phyloP scores from a whole-genome alignment of 257 asterid genomes.

The Nicotiana tomentosiformis region DNA sequence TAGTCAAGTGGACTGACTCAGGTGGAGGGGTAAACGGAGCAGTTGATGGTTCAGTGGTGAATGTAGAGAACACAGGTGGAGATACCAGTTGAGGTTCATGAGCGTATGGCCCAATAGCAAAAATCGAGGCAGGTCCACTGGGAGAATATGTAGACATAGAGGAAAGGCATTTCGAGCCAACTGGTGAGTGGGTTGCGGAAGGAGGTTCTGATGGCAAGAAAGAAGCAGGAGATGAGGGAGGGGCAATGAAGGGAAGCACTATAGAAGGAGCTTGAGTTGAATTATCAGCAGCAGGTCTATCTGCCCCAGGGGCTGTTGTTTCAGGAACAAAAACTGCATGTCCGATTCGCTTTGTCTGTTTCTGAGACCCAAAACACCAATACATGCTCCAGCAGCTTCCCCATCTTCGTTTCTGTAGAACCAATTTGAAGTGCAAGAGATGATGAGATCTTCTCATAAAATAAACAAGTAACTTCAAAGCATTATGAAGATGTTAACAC shows the following conservation, averaged over 20 bases:
- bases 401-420: constrained; percentile 79
- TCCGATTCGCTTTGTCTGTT: constrained; percentile 59
- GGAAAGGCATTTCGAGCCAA: constrained; percentile 44
- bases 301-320: constrained; percentile 31
- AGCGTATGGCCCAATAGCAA: constrained; percentile 89
- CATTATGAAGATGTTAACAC: background rate
- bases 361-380: constrained; percentile 77
- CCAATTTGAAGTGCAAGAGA: background rate
- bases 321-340: constrained; percentile 75
- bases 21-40: constrained; percentile 99
- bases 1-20: constrained; percentile 71
- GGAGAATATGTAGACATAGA: constrained; percentile 79
- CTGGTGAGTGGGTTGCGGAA: constrained; percentile 75
- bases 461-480: background rate
- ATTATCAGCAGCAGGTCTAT: constrained; percentile 33
- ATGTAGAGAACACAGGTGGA: constrained; percentile 87
- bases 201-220: constrained; percentile 82
- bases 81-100: constrained; percentile 90
- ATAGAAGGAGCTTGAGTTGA: constrained; percentile 47
- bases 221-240: constrained; percentile 97
- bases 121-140: constrained; percentile 73
- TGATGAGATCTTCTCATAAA: background rate
- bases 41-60: constrained; percentile 90
- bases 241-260: constrained; percentile 69
- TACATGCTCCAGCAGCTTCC: constrained; percentile 67